Percentiles rank a stretch among this genome's conserved stretches.
These are phyloP conservation scores for Oropetium thomaeum DNA, from an alignment of 176 grass and related monocot genomes.

Conservation along the genomic window DNA sequence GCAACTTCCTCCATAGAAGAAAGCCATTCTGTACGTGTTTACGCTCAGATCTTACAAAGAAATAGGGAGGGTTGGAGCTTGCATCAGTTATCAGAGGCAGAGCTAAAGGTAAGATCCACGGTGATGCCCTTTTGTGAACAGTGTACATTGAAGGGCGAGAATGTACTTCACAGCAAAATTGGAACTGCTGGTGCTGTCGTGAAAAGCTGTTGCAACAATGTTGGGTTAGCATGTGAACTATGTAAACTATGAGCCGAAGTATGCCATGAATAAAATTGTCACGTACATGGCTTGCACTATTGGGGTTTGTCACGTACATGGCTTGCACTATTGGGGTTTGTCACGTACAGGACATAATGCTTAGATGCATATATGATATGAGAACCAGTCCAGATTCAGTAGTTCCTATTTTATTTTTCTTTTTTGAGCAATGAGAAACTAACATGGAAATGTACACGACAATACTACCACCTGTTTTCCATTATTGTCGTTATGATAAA, in stretches of 20 bases:
- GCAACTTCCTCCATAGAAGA: not conserved
- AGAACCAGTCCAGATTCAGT: not conserved
- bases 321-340: no score
- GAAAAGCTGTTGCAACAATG: conserved; percentile 1
- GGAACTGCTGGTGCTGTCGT: not conserved
- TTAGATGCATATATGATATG: not conserved
- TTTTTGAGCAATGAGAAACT: not conserved
- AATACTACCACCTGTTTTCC: no score
- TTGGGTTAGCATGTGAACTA: conserved; percentile 2
- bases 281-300: no score
- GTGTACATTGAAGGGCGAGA: not conserved
- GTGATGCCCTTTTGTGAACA: not conserved
- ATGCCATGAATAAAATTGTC: not conserved
- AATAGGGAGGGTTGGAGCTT: not conserved
- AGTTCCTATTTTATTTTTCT: not conserved
- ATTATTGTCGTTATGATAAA: no score
- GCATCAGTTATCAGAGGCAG: conserved; percentile 6
- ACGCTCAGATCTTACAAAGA: conserved; percentile 20
- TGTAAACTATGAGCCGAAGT: not conserved
- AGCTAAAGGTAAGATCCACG: conserved; percentile 4
- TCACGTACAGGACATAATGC: no score
- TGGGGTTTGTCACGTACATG: no score
- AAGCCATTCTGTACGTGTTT: conserved; percentile 23
- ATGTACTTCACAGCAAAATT: conserved; percentile 17
- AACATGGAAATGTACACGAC: not conserved